Percentiles rank a stretch among this genome's conserved stretches.
These are phyloP conservation scores for Seiridium cupressi DNA, from an alignment of 2,329 filamentous ascomycete species.

Conservation along the genomic window DNA sequence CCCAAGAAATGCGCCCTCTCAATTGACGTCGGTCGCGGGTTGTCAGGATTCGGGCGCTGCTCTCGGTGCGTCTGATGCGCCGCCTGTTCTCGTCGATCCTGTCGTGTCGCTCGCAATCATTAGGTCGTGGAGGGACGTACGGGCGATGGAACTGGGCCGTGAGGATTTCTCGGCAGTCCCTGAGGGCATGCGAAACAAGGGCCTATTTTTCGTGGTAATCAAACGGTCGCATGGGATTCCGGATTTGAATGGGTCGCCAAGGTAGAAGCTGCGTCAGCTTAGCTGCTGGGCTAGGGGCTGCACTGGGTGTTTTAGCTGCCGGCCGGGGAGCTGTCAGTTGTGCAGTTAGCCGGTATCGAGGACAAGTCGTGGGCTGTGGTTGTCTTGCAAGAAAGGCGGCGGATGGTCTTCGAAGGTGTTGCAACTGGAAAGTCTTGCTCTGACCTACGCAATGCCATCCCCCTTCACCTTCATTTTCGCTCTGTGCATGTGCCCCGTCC, in stretches of 20 bases:
- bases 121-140: background rate
- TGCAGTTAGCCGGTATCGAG: too few relatives aligned
- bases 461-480: too few relatives aligned
- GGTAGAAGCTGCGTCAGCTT: conserved; percentile 2
- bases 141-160: background rate
- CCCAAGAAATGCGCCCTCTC: too few relatives aligned
- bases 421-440: background rate
- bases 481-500: background rate
- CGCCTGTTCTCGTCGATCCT: background rate
- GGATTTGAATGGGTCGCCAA: conserved; percentile 4
- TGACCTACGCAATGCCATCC: background rate
- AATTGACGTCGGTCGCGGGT: background rate
- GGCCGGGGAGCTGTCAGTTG: background rate
- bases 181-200: conserved; percentile 3
- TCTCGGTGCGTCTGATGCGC: background rate
- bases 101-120: background rate
- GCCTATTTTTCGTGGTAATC: conserved; percentile 4
- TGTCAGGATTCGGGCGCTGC: background rate
- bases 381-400: too few relatives aligned
- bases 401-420: too few relatives aligned
- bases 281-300: background rate
- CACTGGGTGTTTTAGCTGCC: background rate
- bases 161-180: background rate
- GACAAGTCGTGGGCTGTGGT: too few relatives aligned
- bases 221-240: conserved; percentile 7